Percentiles rank a stretch among this genome's conserved stretches.
Evolutionary conservation across 441 rosid species (phyloP).

Genomic region (Raphanus hybrid): DNA sequence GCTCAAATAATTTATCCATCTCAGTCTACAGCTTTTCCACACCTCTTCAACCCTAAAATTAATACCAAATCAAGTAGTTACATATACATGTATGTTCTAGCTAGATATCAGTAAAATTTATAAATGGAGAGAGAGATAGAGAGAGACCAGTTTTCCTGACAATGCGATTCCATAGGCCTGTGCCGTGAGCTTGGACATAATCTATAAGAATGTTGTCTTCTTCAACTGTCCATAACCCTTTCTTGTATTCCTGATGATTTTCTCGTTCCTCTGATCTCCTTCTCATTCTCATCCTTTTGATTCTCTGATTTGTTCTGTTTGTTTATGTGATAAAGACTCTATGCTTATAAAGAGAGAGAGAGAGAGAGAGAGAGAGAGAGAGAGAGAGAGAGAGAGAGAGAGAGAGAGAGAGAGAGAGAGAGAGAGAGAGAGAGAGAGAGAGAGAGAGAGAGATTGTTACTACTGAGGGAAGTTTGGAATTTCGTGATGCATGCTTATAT

Average conservation of each 20-base stretch:
- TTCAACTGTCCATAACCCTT: slow-evolving; percentile 63
- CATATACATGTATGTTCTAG: neutral
- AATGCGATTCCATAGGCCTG: slow-evolving; percentile 66
- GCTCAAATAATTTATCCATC: slow-evolving; percentile 70
- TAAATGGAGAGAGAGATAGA: neutral
- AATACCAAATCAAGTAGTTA: neutral
- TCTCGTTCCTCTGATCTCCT: slow-evolving; percentile 36
- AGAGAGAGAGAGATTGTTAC: neutral
- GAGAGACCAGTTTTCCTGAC: slow-evolving; percentile 49
- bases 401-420: too few relatives aligned
- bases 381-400: too few relatives aligned
- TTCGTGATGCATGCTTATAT: neutral
- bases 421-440: too few relatives aligned
- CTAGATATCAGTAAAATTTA: neutral
- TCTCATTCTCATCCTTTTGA: slow-evolving; percentile 17
- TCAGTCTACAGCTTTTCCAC: slow-evolving; percentile 68
- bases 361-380: too few relatives aligned
- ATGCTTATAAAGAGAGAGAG: neutral
- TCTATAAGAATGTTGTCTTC: slow-evolving; percentile 60
- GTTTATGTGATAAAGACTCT: neutral
- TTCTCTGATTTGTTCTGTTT: neutral
- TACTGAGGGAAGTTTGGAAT: neutral
- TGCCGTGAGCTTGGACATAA: slow-evolving; percentile 54
- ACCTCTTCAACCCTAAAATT: slow-evolving; percentile 53
- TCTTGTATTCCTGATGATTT: slow-evolving; percentile 39